Percentiles rank a stretch among this genome's conserved stretches.
These are phyloP conservation scores for Mallotus repandus DNA, from an alignment of 441 rosid genomes.

Conservation along the genomic window DNA sequence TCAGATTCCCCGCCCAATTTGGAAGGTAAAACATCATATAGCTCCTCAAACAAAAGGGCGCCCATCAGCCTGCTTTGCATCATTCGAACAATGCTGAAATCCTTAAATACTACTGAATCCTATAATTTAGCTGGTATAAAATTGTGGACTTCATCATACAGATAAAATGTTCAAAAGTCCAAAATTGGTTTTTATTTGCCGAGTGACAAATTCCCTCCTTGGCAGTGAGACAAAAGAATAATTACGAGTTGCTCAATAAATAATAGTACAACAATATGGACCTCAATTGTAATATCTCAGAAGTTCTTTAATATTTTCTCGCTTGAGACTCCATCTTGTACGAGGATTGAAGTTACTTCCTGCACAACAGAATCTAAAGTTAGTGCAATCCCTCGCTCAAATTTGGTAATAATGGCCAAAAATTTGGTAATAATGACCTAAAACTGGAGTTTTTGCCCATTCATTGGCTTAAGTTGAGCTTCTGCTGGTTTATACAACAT, in stretches of 20 bases:
- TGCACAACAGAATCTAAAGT: slow-evolving; percentile 37
- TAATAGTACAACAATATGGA: slow-evolving; percentile 35
- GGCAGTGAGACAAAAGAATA: slow-evolving; percentile 36
- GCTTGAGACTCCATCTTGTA: slow-evolving; percentile 68
- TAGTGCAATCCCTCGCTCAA: background rate
- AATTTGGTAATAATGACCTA: background rate
- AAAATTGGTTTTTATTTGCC: slow-evolving; percentile 35
- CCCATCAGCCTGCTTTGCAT: background rate
- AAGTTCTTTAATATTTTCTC: slow-evolving; percentile 86
- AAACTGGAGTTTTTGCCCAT: background rate
- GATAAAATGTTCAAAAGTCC: slow-evolving; percentile 15
- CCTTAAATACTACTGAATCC: background rate
- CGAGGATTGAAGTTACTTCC: slow-evolving; percentile 82
- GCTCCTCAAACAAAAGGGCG: too few species aligned
- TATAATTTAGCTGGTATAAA: slow-evolving; percentile 4
- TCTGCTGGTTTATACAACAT: background rate
- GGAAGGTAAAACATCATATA: too few species aligned
- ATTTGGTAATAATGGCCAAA: background rate
- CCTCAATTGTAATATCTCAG: slow-evolving; percentile 33
- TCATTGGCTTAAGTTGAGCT: background rate
- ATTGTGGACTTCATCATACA: slow-evolving; percentile 9
- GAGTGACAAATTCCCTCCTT: slow-evolving; percentile 22
- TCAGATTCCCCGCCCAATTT: too few species aligned
- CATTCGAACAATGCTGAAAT: background rate
- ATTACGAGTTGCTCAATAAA: slow-evolving; percentile 16